A percentile compares a stretch with the other conserved stretches of the same genome.
phyloP scores from a whole-genome alignment of 352 stramenopile species.

The Pythium diclinum region DNA sequence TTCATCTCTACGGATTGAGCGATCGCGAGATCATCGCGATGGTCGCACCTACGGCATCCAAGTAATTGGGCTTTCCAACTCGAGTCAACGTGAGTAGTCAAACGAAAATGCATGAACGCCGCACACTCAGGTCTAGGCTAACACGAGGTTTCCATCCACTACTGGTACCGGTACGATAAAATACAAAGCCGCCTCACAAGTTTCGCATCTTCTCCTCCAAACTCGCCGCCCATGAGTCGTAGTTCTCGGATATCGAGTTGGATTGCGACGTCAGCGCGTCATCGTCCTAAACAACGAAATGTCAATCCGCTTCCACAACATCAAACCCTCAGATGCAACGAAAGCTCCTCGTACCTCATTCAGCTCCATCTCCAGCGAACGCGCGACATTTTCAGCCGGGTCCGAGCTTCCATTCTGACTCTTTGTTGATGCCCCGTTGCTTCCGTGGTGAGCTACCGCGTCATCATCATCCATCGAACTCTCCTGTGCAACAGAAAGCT shows the following conservation, averaged over 20 bases:
- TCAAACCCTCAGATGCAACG: too few species aligned
- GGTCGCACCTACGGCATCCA: background rate
- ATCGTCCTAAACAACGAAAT: background rate
- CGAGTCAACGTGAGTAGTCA: background rate
- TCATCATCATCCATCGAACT: background rate
- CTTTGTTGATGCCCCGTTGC: slow-evolving; percentile 3
- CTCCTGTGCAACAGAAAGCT: slow-evolving; percentile 26
- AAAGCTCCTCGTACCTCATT: slow-evolving; percentile 15
- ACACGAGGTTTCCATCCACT: slow-evolving; percentile 11
- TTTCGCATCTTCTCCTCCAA: slow-evolving; percentile 54
- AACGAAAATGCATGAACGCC: slow-evolving; percentile 12
- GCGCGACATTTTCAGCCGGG: slow-evolving; percentile 28
- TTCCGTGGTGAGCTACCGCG: background rate
- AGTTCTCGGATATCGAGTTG: slow-evolving; percentile 47
- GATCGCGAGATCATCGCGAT: slow-evolving; percentile 34
- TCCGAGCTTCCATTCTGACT: slow-evolving; percentile 15
- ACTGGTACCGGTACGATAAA: slow-evolving; percentile 10
- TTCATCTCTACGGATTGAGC: slow-evolving; percentile 36
- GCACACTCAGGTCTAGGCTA: slow-evolving; percentile 15
- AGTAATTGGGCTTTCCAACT: slow-evolving; percentile 2
- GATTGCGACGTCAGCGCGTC: slow-evolving; percentile 17
- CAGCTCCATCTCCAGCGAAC: slow-evolving; percentile 16
- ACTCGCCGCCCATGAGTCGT: slow-evolving; percentile 47
- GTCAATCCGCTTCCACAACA: background rate
- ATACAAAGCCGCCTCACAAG: slow-evolving; percentile 18